Evolutionary conservation across 1,139 yeast genomes (phyloP).

Genomic region (Lodderomyces metapsilosis): DNA sequence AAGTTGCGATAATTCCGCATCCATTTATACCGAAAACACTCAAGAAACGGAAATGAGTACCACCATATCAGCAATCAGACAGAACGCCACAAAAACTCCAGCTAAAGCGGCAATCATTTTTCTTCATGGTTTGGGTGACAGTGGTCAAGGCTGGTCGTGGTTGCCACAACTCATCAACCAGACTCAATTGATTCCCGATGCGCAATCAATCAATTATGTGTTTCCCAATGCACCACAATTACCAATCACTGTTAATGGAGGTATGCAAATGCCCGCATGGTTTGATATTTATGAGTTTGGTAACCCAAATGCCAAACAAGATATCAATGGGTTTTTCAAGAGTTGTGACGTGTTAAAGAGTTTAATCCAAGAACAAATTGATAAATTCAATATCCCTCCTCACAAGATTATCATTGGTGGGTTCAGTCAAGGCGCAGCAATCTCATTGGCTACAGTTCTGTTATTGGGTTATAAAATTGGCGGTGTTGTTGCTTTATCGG

Average conservation of each 20-base stretch:
- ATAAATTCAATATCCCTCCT: conserved; percentile 57
- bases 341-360: conserved; percentile 53
- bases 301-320: conserved; percentile 49
- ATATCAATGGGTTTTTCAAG: conserved; percentile 60
- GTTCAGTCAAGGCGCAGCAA: conserved; percentile 90
- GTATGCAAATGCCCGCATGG: conserved; percentile 80
- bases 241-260: conserved; percentile 69
- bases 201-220: conserved; percentile 58
- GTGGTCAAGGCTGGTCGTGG: conserved; percentile 88
- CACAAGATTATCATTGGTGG: conserved; percentile 85
- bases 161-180: conserved; percentile 52
- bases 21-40: no score
- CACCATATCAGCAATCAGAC: conserved; percentile 21
- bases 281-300: conserved; percentile 70
- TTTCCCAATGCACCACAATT: conserved; percentile 85
- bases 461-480: conserved; percentile 62
- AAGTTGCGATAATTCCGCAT: no score
- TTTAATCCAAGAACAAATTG: conserved; percentile 62
- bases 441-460: conserved; percentile 58
- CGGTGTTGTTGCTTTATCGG: conserved; percentile 77
- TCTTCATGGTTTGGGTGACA: conserved; percentile 89
- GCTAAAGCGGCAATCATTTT: conserved; percentile 66
- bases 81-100: conserved; percentile 21
- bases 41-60: no score
- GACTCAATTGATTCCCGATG: conserved; percentile 45